Conservation (phyloP, 345 rosid species). For the Aquilaria malaccensis region DNA sequence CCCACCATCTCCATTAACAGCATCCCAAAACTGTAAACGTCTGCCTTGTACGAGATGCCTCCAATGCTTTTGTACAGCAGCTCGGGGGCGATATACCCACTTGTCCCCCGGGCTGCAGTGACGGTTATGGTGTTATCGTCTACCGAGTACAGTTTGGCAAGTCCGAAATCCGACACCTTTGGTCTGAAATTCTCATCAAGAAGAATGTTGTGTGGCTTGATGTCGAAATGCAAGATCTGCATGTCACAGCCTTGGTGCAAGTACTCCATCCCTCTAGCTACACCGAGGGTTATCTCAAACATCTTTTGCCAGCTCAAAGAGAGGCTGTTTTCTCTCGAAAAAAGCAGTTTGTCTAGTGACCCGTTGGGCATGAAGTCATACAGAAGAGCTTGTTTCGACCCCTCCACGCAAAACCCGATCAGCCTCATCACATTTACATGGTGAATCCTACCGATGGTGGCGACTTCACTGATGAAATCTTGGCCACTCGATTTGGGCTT, state of each 20-base stretch:
- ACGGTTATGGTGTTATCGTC: not conserved
- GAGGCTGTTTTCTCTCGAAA: not conserved
- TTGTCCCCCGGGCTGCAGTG: conserved; percentile 1
- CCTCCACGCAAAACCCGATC: conserved; percentile 18
- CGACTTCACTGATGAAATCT: conserved; percentile 4
- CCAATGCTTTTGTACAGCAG: not conserved
- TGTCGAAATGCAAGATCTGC: conserved; percentile 7
- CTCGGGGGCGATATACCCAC: not conserved
- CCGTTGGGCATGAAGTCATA: conserved; percentile 13
- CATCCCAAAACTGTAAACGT: conserved; percentile 7
- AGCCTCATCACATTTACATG: conserved; percentile 25
- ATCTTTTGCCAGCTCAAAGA: not conserved
- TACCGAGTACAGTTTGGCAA: not conserved
- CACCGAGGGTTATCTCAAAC: conserved; percentile 1
- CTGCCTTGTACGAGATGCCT: not conserved
- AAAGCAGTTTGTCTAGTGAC: conserved; percentile 2
- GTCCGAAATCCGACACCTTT: not conserved
- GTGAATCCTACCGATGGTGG: conserved; percentile 24
- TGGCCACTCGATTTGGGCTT: not conserved
- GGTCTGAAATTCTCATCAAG: not conserved
- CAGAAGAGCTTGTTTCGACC: conserved; percentile 8
- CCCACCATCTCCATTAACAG: not conserved
- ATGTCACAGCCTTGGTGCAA: not conserved
- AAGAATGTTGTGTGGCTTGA: conserved; percentile 7
- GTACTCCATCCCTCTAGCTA: conserved; percentile 7